Conservation (phyloP, 2,329 filamentous ascomycete species). For the Chlorencoelia australis region DNA sequence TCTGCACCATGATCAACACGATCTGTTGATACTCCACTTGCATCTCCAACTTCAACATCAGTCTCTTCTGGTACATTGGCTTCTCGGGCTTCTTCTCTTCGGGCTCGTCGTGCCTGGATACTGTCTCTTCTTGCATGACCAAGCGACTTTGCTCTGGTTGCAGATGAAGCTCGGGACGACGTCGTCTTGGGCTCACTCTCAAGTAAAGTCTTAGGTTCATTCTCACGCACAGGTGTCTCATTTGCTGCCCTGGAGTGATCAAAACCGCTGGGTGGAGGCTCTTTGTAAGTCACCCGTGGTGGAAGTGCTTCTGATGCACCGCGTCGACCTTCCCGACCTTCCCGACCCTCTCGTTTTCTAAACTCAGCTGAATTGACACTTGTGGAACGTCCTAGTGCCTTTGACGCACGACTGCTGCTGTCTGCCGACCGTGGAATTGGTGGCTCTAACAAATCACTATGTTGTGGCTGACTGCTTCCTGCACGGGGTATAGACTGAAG, state of each 20-base stretch:
- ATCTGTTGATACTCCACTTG: conserved; percentile 50
- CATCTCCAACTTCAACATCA: conserved; percentile 62
- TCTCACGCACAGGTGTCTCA: conserved; percentile 37
- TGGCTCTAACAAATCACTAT: conserved; percentile 69
- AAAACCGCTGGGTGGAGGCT: conserved; percentile 66
- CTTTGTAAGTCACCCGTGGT: conserved; percentile 41
- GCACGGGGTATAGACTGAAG: too few species aligned
- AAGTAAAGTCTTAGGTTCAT: too few species aligned
- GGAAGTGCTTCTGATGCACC: conserved; percentile 43
- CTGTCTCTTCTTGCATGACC: conserved; percentile 85
- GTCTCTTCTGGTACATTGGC: conserved; percentile 86
- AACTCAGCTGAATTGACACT: conserved; percentile 87
- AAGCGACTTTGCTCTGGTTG: conserved; percentile 73
- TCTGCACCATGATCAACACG: conserved; percentile 59
- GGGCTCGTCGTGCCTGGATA: conserved; percentile 74
- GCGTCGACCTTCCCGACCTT: conserved; percentile 43
- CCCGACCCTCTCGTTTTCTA: conserved; percentile 50
- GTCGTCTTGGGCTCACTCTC: conserved; percentile 35
- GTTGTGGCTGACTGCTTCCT: conserved; percentile 58
- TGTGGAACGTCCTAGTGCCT: conserved; percentile 72
- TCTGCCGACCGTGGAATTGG: conserved; percentile 51
- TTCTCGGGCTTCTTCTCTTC: conserved; percentile 61
- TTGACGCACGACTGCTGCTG: conserved; percentile 48
- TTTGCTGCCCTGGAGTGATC: conserved; percentile 56
- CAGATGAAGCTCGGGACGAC: conserved; percentile 42